These are phyloP conservation scores for Xylaria sp. DNA, from an alignment of 2,329 filamentous ascomycete genomes.

Conservation along the genomic window DNA sequence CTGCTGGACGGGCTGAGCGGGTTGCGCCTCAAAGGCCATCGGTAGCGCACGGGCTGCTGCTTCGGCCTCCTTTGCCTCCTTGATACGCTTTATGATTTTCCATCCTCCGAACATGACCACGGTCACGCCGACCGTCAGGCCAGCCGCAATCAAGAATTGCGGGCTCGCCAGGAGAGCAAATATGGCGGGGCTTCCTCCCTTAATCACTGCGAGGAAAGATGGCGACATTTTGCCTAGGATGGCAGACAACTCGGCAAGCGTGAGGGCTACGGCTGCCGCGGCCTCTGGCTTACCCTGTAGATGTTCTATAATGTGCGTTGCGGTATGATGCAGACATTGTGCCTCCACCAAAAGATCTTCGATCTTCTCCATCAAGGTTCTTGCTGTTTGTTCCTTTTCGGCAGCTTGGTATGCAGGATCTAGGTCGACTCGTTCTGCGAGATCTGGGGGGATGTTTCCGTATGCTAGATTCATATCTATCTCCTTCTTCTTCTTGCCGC, in stretches of 20 bases:
- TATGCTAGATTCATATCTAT: constrained; percentile 95
- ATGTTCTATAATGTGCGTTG: constrained; percentile 82
- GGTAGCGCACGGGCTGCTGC: constrained; percentile 39
- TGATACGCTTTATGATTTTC: constrained; percentile 94
- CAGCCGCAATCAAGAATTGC: constrained; percentile 93
- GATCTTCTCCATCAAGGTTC: constrained; percentile 75
- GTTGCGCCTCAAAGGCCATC: constrained; percentile 49
- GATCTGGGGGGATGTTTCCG: constrained; percentile 79
- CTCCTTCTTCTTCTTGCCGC: constrained; percentile 53
- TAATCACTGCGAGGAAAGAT: constrained; percentile 77
- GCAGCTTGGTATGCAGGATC: constrained; percentile 63
- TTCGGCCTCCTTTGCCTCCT: constrained; percentile 52
- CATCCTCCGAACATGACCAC: constrained; percentile 95
- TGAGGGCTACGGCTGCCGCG: constrained; percentile 91
- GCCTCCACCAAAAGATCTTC: constrained; percentile 86
- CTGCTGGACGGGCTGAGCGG: constrained; percentile 16
- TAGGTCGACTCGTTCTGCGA: constrained; percentile 56
- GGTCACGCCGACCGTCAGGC: constrained; percentile 90
- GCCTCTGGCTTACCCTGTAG: constrained; percentile 83
- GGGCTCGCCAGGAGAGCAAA: constrained; percentile 88
- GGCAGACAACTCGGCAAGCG: constrained; percentile 89
- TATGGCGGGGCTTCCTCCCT: constrained; percentile 83
- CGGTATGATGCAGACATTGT: constrained; percentile 87
- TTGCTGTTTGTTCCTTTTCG: constrained; percentile 63
- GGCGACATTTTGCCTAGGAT: constrained; percentile 87